phyloP scores from a whole-genome alignment of 1,139 yeast species.

The Debaryomyces nepalensis region DNA sequence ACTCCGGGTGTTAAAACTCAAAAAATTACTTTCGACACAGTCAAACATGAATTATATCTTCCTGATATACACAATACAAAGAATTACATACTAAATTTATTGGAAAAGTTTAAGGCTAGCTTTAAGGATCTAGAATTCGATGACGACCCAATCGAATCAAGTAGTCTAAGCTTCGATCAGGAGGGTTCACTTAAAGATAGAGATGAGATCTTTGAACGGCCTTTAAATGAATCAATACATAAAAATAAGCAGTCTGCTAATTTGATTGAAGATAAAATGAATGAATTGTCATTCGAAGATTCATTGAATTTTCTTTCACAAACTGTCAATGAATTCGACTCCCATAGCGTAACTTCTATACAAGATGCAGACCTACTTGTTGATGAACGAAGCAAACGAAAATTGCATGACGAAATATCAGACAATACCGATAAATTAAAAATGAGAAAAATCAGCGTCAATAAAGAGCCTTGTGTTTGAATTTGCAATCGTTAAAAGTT shows the following conservation, averaged over 20 bases:
- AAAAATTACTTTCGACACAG: background rate
- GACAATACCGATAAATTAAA: conserved; percentile 4
- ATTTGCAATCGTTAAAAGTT: too few species aligned
- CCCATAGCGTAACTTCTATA: background rate
- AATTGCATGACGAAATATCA: background rate
- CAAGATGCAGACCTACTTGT: too few species aligned
- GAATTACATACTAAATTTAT: background rate
- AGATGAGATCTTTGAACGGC: background rate
- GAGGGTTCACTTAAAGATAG: background rate
- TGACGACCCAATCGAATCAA: conserved; percentile 12
- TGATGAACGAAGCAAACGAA: too few species aligned
- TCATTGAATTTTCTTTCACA: conserved; percentile 24
- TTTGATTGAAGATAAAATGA: conserved; percentile 13
- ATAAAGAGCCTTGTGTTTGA: background rate
- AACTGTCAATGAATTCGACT: conserved; percentile 1
- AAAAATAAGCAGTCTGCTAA: conserved; percentile 1
- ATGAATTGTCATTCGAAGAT: conserved; percentile 22
- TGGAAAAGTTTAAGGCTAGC: conserved; percentile 4
- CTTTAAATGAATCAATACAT: background rate
- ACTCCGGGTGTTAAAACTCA: conserved; percentile 19
- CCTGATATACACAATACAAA: conserved; percentile 17
- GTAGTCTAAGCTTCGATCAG: conserved; percentile 5
- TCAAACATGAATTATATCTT: conserved; percentile 19
- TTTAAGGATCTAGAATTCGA: conserved; percentile 3
- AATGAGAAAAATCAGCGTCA: conserved; percentile 12